phyloP scores from a whole-genome alignment of 257 asterid genomes.

The Schizonepeta tenuifolia region DNA sequence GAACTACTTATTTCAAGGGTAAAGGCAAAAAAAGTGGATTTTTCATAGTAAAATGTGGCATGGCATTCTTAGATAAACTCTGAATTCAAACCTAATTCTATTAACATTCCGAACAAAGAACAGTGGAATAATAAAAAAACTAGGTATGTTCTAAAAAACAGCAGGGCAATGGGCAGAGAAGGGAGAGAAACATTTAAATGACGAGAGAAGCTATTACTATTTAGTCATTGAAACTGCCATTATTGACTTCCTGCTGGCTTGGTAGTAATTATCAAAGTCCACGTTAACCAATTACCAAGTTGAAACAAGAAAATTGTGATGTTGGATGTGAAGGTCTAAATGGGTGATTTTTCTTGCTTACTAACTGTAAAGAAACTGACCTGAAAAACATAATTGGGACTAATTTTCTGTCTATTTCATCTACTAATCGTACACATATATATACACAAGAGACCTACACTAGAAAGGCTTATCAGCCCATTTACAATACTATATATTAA shows the following conservation, averaged over 20 bases:
- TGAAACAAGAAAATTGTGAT: background rate
- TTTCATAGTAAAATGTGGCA: background rate
- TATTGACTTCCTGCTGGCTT: background rate
- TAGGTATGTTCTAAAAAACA: background rate
- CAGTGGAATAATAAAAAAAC: background rate
- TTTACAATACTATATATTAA: no score
- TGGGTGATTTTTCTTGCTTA: background rate
- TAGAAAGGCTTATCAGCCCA: no score
- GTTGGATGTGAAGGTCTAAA: background rate
- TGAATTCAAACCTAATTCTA: background rate
- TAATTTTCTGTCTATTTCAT: no score
- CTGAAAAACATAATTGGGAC: no score
- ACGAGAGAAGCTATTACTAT: background rate
- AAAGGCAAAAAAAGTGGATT: background rate
- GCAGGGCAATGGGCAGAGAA: constrained; percentile 3
- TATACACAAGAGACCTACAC: no score
- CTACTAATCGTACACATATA: no score
- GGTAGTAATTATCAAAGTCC: background rate
- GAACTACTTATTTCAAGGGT: background rate
- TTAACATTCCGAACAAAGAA: background rate
- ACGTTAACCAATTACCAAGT: background rate
- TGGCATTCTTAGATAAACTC: background rate
- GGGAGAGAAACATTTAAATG: background rate
- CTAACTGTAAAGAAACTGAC: no score
- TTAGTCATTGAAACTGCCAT: background rate